phyloP scores from a whole-genome alignment of 345 rosid genomes.

The Pseudoturritis turrita region DNA sequence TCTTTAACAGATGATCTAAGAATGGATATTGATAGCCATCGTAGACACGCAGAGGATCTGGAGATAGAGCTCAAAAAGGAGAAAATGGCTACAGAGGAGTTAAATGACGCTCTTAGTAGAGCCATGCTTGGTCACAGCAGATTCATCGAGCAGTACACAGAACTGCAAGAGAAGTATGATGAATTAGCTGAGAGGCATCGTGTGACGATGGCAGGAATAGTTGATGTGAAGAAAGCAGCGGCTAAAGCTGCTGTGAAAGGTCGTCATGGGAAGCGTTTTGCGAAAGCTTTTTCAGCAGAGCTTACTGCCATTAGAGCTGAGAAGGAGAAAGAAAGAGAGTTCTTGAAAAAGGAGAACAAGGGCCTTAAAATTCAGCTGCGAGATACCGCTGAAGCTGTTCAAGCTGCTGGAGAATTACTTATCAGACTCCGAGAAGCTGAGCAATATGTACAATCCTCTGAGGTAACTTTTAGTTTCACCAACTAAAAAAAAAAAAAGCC shows the following conservation, averaged over 20 bases:
- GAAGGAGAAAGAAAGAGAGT: constrained; percentile 75
- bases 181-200: constrained; percentile 67
- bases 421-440: constrained; percentile 86
- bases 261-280: constrained; percentile 60
- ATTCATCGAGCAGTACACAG: constrained; percentile 89
- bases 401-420: constrained; percentile 96
- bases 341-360: constrained; percentile 75
- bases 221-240: constrained; percentile 84
- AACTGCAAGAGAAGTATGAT: constrained; percentile 77
- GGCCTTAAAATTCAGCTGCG: constrained; percentile 72
- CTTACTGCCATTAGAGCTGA: constrained; percentile 73
- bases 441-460: constrained; percentile 64
- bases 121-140: constrained; percentile 86
- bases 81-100: constrained; percentile 66
- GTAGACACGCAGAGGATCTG: constrained; percentile 67
- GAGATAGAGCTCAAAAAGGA: constrained; percentile 65
- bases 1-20: constrained; percentile 92
- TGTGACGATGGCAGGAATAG: constrained; percentile 74
- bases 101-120: constrained; percentile 80
- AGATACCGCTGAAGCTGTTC: constrained; percentile 96
- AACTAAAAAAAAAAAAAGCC: neutral
- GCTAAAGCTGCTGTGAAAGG: constrained; percentile 78
- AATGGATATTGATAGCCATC: constrained; percentile 64
- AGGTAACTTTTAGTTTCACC: constrained; percentile 41
- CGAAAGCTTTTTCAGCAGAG: constrained; percentile 69